Evolutionary conservation across 1,284 basidiomycete genomes (phyloP), one percentile per base, ranked within the genome.

Genomic region (Ustilago hordei): DNA sequence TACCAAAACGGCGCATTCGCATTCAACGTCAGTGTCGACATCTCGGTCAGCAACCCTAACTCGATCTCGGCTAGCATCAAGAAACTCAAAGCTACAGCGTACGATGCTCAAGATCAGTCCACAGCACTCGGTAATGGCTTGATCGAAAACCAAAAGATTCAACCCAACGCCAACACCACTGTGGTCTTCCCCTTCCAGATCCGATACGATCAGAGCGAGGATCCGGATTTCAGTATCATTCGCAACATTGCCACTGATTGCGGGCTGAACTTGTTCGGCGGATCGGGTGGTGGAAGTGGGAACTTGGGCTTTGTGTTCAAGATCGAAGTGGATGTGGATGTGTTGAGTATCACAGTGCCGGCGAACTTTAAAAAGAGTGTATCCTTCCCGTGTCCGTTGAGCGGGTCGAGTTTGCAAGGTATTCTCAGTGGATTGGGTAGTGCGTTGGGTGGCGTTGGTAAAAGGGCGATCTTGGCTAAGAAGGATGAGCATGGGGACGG

Each of bases 111-210:
- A n/a, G 67, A 79, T 8, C 72, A 64, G 39, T 55, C 60, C 11
- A 70, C 66, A 11, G 54, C 67, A 11, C 71, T 85, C 31, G 84
- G 83, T 13, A 43, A 53, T n/a, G 84, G 84, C n/a, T 55, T 52
- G 5, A 41, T 82, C 17, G 36, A 38, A 50, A 93, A 95, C 35
- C 87, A 87, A 69, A 89, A 90, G 43, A 92, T 97, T 84, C 83
- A 88, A 7, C 89, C 91, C 11, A 88, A 92, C 82, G 87, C 89
- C 4, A 89, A 90, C 77, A 93, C 91, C 3, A 92, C 91, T 62
- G 91, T 95, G 87, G 90, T 90, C 0, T 93, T 97, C 88, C 94
- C 94, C 1, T 92, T 95, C 86, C 85, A 89, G 3, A 88, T 97
- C 62, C 88, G 89, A 56, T 96, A 95, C 87, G 90, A 90, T 41